Conservation (phyloP, 192 early-diverging fungal species). For the Gryganskiella cystojenkinii region DNA sequence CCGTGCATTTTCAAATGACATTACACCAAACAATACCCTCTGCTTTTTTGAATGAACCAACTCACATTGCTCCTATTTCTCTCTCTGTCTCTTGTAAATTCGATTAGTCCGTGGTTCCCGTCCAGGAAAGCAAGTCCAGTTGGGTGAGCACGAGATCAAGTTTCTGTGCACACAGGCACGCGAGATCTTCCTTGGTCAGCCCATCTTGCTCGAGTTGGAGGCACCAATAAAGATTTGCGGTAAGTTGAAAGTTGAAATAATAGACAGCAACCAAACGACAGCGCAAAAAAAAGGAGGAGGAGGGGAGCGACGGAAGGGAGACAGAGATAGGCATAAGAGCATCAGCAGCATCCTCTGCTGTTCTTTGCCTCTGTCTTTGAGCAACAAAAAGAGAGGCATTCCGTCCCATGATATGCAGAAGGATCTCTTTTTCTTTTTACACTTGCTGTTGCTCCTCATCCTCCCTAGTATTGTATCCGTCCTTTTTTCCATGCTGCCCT, state of each 20-base stretch:
- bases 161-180: slow-evolving; percentile 93
- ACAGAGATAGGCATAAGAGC: too few species aligned
- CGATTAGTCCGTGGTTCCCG: slow-evolving; percentile 89
- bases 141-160: slow-evolving; percentile 94
- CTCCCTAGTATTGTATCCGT: background rate
- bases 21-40: background rate
- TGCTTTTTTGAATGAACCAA: background rate
- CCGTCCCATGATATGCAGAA: too few species aligned
- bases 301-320: too few species aligned
- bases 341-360: too few species aligned
- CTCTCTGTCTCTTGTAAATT: slow-evolving; percentile 12
- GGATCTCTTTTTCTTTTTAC: slow-evolving; percentile 18
- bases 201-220: slow-evolving; percentile 92
- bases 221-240: slow-evolving; percentile 98
- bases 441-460: background rate
- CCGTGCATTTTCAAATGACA: too few species aligned
- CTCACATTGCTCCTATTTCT: slow-evolving; percentile 7
- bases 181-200: slow-evolving; percentile 95
- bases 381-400: too few species aligned
- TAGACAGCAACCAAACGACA: too few species aligned
- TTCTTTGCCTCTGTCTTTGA: too few species aligned
- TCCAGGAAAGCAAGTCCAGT: slow-evolving; percentile 96
- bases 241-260: slow-evolving; percentile 52
- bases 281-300: too few species aligned
- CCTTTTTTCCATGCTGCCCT: background rate